These are phyloP conservation scores for Solanum rostratum DNA, from an alignment of 257 asterid species.

Conservation along the genomic window DNA sequence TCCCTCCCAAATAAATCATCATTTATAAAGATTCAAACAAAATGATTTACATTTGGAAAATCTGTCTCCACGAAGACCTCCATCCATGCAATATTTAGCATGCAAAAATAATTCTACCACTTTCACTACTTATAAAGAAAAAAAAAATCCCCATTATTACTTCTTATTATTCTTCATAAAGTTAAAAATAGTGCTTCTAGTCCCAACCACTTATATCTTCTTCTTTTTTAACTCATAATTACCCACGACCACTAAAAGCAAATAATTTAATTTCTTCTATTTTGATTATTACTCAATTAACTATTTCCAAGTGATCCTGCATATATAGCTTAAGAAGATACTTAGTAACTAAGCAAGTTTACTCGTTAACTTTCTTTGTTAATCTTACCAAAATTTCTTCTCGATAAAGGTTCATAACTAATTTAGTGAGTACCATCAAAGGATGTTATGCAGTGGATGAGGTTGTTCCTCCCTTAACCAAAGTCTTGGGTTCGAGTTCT, in stretches of 20 bases:
- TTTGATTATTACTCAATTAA: not conserved
- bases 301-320: not conserved
- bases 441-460: too few species aligned
- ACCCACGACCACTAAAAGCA: not conserved
- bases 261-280: not conserved
- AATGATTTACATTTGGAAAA: constrained; percentile 38
- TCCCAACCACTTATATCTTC: not conserved
- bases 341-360: not conserved
- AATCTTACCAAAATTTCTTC: not conserved
- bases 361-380: not conserved
- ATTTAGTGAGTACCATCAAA: too few species aligned
- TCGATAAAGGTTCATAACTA: not conserved
- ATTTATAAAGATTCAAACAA: constrained; percentile 23
- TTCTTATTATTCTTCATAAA: not conserved
- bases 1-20: constrained; percentile 3
- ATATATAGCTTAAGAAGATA: not conserved
- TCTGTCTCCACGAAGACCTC: constrained; percentile 29
- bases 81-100: constrained; percentile 20
- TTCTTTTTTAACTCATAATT: not conserved
- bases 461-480: too few species aligned
- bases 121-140: not conserved
- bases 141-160: not conserved
- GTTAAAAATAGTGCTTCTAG: not conserved
- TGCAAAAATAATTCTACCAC: constrained; percentile 14
- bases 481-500: too few species aligned